A percentile compares a stretch with the other conserved stretches of the same genome.
Conservation (phyloP, 805 yeast genomes). For the Candida takata region DNA sequence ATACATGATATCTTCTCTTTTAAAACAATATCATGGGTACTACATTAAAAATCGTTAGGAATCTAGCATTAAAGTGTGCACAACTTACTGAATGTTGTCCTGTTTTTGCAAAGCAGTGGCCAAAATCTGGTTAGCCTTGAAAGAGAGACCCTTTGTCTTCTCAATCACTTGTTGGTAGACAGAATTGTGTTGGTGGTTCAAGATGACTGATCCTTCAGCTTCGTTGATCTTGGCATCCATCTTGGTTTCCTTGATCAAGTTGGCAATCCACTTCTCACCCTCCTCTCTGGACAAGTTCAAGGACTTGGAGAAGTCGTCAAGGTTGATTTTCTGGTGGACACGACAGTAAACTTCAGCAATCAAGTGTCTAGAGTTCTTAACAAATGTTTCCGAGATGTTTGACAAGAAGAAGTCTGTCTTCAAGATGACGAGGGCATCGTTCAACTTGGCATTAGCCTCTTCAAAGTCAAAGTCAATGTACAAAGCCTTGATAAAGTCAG, state of each 20-base stretch:
- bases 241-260: conserved; percentile 41
- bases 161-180: conserved; percentile 65
- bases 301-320: conserved; percentile 36
- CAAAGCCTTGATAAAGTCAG: conserved; percentile 46
- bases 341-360: conserved; percentile 48
- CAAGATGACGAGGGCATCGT: conserved; percentile 39
- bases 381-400: conserved; percentile 33
- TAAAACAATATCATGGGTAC: too few species aligned
- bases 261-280: conserved; percentile 46
- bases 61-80: too few species aligned
- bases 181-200: conserved; percentile 46
- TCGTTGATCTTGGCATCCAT: conserved; percentile 50
- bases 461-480: conserved; percentile 55
- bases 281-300: conserved; percentile 39
- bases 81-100: conserved; percentile 5
- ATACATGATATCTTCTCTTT: too few species aligned
- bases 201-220: conserved; percentile 43
- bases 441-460: conserved; percentile 40
- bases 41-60: too few species aligned
- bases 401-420: conserved; percentile 53
- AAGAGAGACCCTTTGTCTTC: conserved; percentile 57
- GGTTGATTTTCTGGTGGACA: conserved; percentile 44
- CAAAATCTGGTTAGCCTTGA: conserved; percentile 51
- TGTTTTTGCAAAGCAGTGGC: conserved; percentile 35
- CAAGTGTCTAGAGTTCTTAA: conserved; percentile 41